These are phyloP conservation scores for Botrytis elliptica DNA, from an alignment of 2,329 filamentous ascomycete species.

Conservation along the genomic window DNA sequence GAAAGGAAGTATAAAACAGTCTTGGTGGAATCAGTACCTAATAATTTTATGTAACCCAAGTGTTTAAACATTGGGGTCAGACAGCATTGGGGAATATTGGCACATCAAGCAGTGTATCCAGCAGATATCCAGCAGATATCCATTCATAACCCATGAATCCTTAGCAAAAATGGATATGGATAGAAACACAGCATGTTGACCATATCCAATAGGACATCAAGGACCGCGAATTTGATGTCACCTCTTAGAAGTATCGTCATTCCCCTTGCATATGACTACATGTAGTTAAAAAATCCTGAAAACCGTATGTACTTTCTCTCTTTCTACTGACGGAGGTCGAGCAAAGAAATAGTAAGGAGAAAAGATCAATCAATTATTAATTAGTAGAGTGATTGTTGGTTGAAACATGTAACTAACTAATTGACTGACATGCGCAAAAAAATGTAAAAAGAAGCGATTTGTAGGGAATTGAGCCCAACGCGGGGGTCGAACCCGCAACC, in stretches of 20 bases:
- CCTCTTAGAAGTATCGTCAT: not conserved
- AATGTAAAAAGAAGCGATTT: not conserved
- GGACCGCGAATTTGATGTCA: not conserved
- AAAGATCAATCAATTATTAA: too few species aligned
- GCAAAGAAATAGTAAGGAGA: too few species aligned
- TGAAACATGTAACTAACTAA: too few species aligned
- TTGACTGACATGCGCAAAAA: not conserved
- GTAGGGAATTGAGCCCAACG: constrained; percentile 37
- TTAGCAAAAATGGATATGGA: not conserved
- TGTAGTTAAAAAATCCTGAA: not conserved
- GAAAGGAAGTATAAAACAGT: not conserved
- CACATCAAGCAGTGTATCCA: not conserved
- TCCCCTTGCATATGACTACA: not conserved
- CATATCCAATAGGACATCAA: not conserved
- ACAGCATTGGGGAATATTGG: not conserved
- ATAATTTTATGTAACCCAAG: not conserved
- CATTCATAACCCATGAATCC: not conserved
- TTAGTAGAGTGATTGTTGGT: too few species aligned
- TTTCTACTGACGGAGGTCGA: not conserved
- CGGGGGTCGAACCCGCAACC: constrained; percentile 48
- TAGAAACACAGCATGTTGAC: not conserved
- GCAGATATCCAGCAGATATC: not conserved
- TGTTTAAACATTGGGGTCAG: not conserved
- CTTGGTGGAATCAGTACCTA: not conserved
- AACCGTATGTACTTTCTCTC: too few species aligned